Percentiles rank a stretch among this genome's conserved stretches.
Evolutionary conservation across 768 basidiomycete genomes (phyloP).

Genomic region (Suillus clintonianus): DNA sequence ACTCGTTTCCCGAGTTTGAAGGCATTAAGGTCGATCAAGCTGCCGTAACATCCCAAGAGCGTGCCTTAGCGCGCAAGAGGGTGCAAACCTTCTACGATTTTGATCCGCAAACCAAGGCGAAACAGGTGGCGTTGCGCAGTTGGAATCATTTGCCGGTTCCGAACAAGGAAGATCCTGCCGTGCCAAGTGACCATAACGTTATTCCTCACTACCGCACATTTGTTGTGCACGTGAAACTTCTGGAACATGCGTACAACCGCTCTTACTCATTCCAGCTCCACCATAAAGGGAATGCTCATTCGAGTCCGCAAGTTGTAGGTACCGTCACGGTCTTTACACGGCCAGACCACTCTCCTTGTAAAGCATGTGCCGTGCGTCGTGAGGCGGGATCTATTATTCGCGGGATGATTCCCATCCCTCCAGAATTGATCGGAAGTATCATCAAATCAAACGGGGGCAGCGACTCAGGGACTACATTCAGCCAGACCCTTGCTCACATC

Average conservation of each 20-base stretch:
- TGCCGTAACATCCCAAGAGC: slow-evolving; percentile 11
- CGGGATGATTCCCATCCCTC: slow-evolving; percentile 27
- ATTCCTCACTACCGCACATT: slow-evolving; percentile 27
- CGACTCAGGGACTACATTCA: slow-evolving; percentile 11
- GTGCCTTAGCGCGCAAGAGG: slow-evolving; percentile 19
- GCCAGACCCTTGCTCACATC: slow-evolving; percentile 14
- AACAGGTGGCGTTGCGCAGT: not conserved
- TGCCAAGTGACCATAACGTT: slow-evolving; percentile 17
- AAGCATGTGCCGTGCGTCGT: slow-evolving; percentile 25
- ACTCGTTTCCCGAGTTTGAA: slow-evolving; percentile 27
- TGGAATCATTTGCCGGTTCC: slow-evolving; percentile 23
- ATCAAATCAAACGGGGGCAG: slow-evolving; percentile 13
- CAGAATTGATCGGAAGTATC: slow-evolving; percentile 21
- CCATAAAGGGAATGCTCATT: slow-evolving; percentile 12
- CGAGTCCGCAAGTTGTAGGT: slow-evolving; percentile 17
- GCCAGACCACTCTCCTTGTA: slow-evolving; percentile 23
- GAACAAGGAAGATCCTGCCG: not conserved
- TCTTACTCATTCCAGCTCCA: slow-evolving; percentile 26
- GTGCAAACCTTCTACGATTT: slow-evolving; percentile 26
- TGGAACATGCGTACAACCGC: slow-evolving; percentile 23
- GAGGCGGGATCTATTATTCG: slow-evolving; percentile 15
- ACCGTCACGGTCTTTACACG: slow-evolving; percentile 24
- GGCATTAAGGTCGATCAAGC: slow-evolving; percentile 28
- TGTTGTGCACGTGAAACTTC: slow-evolving; percentile 23
- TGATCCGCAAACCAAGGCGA: slow-evolving; percentile 18